phyloP scores from a whole-genome alignment of 352 stramenopile species.

The Globisporangium parvum region DNA sequence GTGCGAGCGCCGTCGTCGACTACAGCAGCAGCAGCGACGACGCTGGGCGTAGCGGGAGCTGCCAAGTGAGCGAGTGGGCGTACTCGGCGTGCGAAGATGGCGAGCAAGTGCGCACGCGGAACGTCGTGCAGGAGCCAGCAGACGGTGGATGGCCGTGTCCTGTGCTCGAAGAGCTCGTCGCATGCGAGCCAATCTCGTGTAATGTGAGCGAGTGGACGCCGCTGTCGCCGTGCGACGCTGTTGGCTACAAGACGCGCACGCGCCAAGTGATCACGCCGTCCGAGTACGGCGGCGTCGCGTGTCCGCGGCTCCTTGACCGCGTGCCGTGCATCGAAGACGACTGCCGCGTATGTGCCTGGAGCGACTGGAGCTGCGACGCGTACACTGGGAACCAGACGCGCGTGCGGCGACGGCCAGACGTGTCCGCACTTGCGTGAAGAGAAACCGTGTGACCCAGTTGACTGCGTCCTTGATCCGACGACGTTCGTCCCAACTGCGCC shows the following conservation, averaged over 20 bases:
- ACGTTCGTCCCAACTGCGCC: conserved; percentile 23
- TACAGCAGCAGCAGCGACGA: not conserved
- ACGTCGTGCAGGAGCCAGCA: conserved; percentile 13
- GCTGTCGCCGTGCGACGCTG: conserved; percentile 19
- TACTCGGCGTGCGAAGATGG: conserved; percentile 8
- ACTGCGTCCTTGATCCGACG: conserved; percentile 35
- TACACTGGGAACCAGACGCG: conserved; percentile 25
- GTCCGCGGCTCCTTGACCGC: conserved; percentile 16
- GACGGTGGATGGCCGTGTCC: conserved; percentile 21
- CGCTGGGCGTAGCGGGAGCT: not conserved
- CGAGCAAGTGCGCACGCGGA: conserved; percentile 13
- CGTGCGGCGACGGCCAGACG: conserved; percentile 17
- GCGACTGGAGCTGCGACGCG: conserved; percentile 29
- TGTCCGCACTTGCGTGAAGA: conserved; percentile 27
- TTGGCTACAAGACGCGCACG: conserved; percentile 22
- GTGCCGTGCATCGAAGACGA: conserved; percentile 20
- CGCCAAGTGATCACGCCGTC: conserved; percentile 17
- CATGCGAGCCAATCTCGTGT: conserved; percentile 20
- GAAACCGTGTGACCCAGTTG: conserved; percentile 24
- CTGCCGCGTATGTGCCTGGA: conserved; percentile 31
- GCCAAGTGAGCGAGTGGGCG: conserved; percentile 7
- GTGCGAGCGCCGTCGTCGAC: not conserved
- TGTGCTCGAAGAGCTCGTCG: conserved; percentile 17
- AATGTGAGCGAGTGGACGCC: conserved; percentile 20
- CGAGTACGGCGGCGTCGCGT: conserved; percentile 19